Conservation (phyloP, 2,329 filamentous ascomycete genomes). For the Fusarium succisae region DNA sequence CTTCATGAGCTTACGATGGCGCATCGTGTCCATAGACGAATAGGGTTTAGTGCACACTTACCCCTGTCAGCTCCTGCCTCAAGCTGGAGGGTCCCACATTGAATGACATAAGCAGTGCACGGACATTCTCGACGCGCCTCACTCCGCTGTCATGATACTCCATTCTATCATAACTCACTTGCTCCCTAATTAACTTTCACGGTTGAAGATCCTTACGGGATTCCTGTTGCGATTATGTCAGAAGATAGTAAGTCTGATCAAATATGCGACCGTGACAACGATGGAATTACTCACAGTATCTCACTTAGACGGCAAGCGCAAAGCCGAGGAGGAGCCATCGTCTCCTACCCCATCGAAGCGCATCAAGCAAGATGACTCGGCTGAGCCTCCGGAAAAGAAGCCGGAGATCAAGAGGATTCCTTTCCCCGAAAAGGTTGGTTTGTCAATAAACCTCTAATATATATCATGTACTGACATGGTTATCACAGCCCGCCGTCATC, state of each 20-base stretch:
- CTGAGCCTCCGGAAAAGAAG: constrained; percentile 55
- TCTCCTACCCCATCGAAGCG: constrained; percentile 72
- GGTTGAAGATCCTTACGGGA: not conserved
- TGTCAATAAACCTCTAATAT: fast-evolving
- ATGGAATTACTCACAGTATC: not conserved
- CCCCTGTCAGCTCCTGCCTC: not conserved
- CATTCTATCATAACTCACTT: constrained; percentile 22
- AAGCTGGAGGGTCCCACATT: not conserved
- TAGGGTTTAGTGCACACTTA: constrained; percentile 43
- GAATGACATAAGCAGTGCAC: constrained; percentile 47
- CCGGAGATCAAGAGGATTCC: constrained; percentile 73
- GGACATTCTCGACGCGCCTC: constrained; percentile 33
- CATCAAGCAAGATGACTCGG: constrained; percentile 60
- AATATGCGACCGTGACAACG: not conserved
- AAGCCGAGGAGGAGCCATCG: constrained; percentile 72
- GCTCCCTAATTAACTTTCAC: constrained; percentile 9
- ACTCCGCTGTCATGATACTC: constrained; percentile 39
- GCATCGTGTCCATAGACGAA: constrained; percentile 49
- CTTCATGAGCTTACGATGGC: constrained; percentile 44
- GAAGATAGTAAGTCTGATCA: constrained; percentile 37
- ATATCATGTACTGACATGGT: not conserved
- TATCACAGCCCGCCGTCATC: constrained; percentile 78
- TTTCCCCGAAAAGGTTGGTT: constrained; percentile 85
- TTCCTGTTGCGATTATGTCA: constrained; percentile 27
- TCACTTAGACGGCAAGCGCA: constrained; percentile 70